Evolutionary conservation across 495 filamentous ascomycete genomes (phyloP).

Genomic region (Penicillium bovifimosum): DNA sequence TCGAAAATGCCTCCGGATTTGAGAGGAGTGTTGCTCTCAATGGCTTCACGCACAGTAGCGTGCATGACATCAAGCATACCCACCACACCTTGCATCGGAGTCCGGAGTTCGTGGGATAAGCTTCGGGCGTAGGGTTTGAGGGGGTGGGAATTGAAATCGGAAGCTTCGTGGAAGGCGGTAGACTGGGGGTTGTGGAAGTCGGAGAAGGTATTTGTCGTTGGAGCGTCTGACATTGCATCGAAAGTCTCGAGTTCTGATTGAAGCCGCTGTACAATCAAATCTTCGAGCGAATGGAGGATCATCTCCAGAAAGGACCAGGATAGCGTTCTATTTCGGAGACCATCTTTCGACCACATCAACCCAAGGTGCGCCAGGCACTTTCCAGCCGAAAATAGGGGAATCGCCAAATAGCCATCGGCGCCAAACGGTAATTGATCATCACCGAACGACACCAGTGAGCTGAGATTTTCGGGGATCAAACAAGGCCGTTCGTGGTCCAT

Average conservation of each 20-base stretch:
- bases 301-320: conserved; percentile 70
- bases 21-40: conserved; percentile 48
- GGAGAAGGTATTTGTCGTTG: conserved; percentile 10
- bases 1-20: conserved; percentile 53
- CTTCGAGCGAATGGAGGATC: conserved; percentile 71
- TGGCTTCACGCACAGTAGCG: conserved; percentile 67
- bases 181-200: conserved; percentile 35
- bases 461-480: conserved; percentile 59
- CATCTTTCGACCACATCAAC: conserved; percentile 65
- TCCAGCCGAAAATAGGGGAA: conserved; percentile 65
- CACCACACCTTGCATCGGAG: conserved; percentile 81
- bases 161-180: conserved; percentile 16
- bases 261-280: conserved; percentile 59
- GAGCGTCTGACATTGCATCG: background rate
- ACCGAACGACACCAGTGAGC: conserved; percentile 53
- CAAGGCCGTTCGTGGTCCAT: conserved; percentile 75
- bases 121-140: conserved; percentile 74
- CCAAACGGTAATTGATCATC: conserved; percentile 55
- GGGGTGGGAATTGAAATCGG: conserved; percentile 51
- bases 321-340: conserved; percentile 48
- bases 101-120: conserved; percentile 73
- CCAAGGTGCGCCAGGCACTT: conserved; percentile 73
- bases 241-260: conserved; percentile 5
- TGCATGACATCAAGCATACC: conserved; percentile 87
- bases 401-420: conserved; percentile 63